These are phyloP conservation scores for Mycena olivaceomarginata DNA, from an alignment of 768 basidiomycete species.

Conservation along the genomic window DNA sequence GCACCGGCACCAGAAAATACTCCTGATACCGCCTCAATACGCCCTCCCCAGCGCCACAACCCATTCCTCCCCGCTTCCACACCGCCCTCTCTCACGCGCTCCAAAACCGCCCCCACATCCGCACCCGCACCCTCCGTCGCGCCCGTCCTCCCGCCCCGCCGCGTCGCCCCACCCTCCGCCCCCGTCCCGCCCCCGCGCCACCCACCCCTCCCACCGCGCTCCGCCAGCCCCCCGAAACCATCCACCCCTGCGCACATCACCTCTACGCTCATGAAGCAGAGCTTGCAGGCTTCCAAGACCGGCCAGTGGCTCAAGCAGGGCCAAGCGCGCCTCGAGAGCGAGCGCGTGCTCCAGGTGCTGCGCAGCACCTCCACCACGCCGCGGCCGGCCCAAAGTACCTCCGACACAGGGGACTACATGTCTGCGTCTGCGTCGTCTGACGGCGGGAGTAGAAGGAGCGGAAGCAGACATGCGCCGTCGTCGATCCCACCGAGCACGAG, in stretches of 20 bases:
- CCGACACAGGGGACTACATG: constrained; percentile 12
- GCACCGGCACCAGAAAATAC: background rate
- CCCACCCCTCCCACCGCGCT: constrained; percentile 51
- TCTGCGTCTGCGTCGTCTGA: constrained; percentile 45
- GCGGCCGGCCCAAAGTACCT: constrained; percentile 27
- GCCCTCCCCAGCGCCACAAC: constrained; percentile 24
- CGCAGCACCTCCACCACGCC: constrained; percentile 70
- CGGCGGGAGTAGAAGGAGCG: constrained; percentile 35
- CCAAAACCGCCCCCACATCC: constrained; percentile 32
- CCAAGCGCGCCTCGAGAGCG: constrained; percentile 80
- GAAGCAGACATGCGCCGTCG: constrained; percentile 49
- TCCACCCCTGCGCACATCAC: constrained; percentile 67
- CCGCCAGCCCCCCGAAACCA: constrained; percentile 47
- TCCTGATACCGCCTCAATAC: background rate
- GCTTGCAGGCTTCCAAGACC: constrained; percentile 82
- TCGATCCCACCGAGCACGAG: constrained; percentile 62
- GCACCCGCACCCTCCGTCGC: constrained; percentile 22
- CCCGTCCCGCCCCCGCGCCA: constrained; percentile 53
- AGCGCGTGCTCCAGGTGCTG: constrained; percentile 82
- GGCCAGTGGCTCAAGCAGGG: constrained; percentile 83
- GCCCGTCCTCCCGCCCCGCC: constrained; percentile 43
- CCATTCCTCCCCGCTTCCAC: constrained; percentile 32
- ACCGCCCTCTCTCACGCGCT: constrained; percentile 34
- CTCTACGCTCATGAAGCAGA: constrained; percentile 83
- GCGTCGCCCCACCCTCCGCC: constrained; percentile 34